A percentile compares a stretch with the other conserved stretches of the same genome.
Evolutionary conservation across 2,329 filamentous ascomycete genomes (phyloP).

Genomic region (Hypocrella siamensis): DNA sequence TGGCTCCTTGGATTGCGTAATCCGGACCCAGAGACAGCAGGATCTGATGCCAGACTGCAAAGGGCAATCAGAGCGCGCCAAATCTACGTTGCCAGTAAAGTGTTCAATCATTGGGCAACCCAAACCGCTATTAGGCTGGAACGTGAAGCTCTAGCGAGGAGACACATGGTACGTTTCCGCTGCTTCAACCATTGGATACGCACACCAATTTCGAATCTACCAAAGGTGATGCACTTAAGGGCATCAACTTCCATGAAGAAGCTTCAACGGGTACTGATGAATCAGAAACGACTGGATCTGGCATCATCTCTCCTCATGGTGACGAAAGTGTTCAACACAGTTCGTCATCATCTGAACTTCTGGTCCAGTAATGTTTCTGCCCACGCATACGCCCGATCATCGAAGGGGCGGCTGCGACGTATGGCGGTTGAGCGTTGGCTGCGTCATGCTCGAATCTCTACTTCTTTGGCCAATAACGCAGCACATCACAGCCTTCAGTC

Average conservation of each 20-base stretch:
- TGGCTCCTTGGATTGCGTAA: background rate
- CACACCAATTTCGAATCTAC: slow-evolving; percentile 14
- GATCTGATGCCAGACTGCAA: slow-evolving; percentile 14
- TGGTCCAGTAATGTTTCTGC: slow-evolving; percentile 1
- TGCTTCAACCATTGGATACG: slow-evolving; percentile 21
- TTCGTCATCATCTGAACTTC: slow-evolving; percentile 3
- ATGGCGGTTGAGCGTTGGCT: slow-evolving; percentile 1
- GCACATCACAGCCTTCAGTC: background rate
- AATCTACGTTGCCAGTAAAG: slow-evolving; percentile 36
- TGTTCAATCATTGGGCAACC: slow-evolving; percentile 42
- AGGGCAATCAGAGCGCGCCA: slow-evolving; percentile 49
- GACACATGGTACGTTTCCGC: slow-evolving; percentile 49
- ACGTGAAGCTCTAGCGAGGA: slow-evolving; percentile 50
- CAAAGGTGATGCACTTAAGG: slow-evolving; percentile 14
- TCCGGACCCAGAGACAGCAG: background rate
- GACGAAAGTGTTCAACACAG: slow-evolving; percentile 8
- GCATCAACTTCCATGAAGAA: slow-evolving; percentile 16
- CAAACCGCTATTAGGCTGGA: slow-evolving; percentile 48
- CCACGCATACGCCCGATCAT: background rate
- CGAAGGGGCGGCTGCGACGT: background rate
- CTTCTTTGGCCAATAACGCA: background rate
- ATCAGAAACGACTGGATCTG: slow-evolving; percentile 12
- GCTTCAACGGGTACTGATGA: slow-evolving; percentile 14
- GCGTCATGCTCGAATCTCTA: background rate
- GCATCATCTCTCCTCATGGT: slow-evolving; percentile 10